phyloP scores from a whole-genome alignment of 441 rosid species.

The Flueggea neowawraea region DNA sequence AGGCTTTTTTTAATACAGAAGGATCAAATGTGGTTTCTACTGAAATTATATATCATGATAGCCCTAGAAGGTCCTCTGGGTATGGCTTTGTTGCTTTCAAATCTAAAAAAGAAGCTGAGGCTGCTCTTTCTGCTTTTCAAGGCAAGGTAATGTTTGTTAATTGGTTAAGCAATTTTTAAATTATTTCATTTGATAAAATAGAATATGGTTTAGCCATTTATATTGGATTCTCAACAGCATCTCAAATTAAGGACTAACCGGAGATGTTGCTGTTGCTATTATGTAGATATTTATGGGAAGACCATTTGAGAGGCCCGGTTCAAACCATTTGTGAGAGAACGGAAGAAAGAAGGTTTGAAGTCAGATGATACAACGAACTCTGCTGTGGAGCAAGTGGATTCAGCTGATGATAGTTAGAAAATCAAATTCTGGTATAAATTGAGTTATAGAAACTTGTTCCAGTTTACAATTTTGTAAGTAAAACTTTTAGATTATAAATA shows the following conservation, averaged over 20 bases:
- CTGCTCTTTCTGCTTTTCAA: slow-evolving; percentile 47
- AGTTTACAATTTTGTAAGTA: slow-evolving; percentile 1
- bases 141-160: slow-evolving; percentile 56
- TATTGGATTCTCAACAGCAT: neutral
- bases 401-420: neutral
- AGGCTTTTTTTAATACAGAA: slow-evolving; percentile 57
- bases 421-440: neutral
- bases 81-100: slow-evolving; percentile 83
- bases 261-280: slow-evolving; percentile 3
- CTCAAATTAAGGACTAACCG: slow-evolving; percentile 4
- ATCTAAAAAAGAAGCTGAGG: slow-evolving; percentile 66
- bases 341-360: slow-evolving; percentile 36
- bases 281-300: slow-evolving; percentile 70
- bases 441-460: neutral
- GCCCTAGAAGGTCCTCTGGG: slow-evolving; percentile 71
- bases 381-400: slow-evolving; percentile 23
- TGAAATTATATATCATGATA: slow-evolving; percentile 63
- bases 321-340: slow-evolving; percentile 65
- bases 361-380: slow-evolving; percentile 35
- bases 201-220: neutral
- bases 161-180: neutral
- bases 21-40: slow-evolving; percentile 52
- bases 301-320: slow-evolving; percentile 62
- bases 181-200: neutral
- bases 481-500: neutral